A percentile compares a stretch with the other conserved stretches of the same genome.
These are phyloP conservation scores for Penicillium sp. DNA, from an alignment of 2,329 filamentous ascomycete species.

Conservation along the genomic window DNA sequence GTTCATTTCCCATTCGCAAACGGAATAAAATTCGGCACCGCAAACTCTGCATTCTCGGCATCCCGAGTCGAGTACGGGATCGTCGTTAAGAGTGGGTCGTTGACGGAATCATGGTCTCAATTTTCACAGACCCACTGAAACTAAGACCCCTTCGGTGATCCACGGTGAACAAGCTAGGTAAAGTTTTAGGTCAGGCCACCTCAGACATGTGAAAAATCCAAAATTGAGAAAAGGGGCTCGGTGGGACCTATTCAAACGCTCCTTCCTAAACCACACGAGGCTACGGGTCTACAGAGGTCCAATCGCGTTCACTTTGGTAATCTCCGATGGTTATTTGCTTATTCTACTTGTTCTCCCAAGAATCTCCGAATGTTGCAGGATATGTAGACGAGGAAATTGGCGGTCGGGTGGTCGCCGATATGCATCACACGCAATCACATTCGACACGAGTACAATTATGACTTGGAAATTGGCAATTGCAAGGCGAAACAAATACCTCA, in stretches of 20 bases:
- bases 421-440: too few relatives aligned
- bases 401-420: background rate
- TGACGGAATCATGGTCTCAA: constrained; percentile 12
- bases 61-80: constrained; percentile 17
- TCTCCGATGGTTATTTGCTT: background rate
- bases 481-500: too few relatives aligned
- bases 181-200: background rate
- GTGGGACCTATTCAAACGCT: constrained; percentile 2
- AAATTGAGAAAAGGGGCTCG: constrained; percentile 4
- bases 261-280: constrained; percentile 12
- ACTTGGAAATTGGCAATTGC: too few relatives aligned
- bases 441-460: background rate
- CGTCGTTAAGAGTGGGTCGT: constrained; percentile 4
- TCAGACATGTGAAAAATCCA: background rate
- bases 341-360: background rate
- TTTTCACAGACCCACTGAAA: constrained; percentile 13
- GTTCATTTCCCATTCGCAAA: background rate
- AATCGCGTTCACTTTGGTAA: background rate
- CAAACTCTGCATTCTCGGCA: constrained; percentile 14
- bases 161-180: constrained; percentile 14
- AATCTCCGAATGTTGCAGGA: background rate
- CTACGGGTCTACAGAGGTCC: background rate
- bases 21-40: background rate
- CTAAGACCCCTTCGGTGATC: constrained; percentile 20
- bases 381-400: background rate